Conservation (phyloP, 225 moss, liverwort and hornwort species). For the Straminergon stramineum region DNA sequence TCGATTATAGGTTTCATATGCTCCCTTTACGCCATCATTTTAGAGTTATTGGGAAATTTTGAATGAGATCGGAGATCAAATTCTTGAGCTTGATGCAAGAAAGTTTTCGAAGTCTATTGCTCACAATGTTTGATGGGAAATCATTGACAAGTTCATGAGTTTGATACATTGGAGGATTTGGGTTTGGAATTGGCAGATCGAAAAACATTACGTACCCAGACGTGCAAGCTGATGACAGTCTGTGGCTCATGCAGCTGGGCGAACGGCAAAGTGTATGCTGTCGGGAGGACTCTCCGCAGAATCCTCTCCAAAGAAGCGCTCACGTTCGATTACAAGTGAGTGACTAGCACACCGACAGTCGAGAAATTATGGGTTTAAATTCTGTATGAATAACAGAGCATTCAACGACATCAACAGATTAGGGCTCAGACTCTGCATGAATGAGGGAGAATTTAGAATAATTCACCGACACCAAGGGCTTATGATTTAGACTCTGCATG, state of each 20-base stretch:
- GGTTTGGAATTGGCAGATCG: conserved; percentile 17
- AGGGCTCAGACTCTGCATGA: neutral
- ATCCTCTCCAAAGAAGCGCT: conserved; percentile 32
- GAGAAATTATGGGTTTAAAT: neutral
- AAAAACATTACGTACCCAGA: neutral
- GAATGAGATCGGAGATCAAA: neutral
- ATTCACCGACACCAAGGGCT: neutral
- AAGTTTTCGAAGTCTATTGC: neutral
- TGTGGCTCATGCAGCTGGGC: conserved; percentile 43
- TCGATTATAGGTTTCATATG: neutral
- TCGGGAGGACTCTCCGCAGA: conserved; percentile 31
- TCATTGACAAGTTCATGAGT: neutral
- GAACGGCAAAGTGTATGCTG: conserved; percentile 29
- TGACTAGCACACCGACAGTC: neutral
- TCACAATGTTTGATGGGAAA: neutral
- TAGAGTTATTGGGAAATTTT: neutral
- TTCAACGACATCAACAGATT: neutral
- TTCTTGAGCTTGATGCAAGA: neutral
- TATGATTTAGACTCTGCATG: neutral
- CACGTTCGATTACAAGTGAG: conserved; percentile 32
- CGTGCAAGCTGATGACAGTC: conserved; percentile 14
- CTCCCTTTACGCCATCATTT: neutral
- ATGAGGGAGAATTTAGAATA: neutral
- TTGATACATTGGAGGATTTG: neutral
- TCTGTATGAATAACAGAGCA: neutral